These are phyloP conservation scores for Fusarium dlaminii DNA, from an alignment of 2,329 filamentous ascomycete genomes.

Conservation along the genomic window DNA sequence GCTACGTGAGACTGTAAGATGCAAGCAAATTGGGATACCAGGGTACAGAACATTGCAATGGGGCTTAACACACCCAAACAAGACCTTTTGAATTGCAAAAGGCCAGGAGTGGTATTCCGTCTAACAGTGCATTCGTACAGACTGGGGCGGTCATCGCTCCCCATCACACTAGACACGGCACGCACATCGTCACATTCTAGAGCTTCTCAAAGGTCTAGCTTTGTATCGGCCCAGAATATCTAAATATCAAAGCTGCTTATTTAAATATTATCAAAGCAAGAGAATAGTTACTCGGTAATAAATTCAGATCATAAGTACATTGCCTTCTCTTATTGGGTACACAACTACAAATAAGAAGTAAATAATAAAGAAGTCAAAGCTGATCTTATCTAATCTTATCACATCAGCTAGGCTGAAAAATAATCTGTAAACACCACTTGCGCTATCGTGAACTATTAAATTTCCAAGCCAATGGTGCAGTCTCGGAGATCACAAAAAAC, in stretches of 20 bases:
- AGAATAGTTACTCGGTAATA: background rate
- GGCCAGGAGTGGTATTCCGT: accelerated
- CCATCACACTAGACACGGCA: background rate
- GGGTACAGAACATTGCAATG: background rate
- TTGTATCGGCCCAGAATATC: no score
- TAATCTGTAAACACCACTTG: background rate
- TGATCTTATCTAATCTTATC: background rate
- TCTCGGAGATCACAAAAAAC: background rate
- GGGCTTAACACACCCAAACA: accelerated
- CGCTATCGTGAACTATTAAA: background rate
- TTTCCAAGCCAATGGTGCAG: background rate
- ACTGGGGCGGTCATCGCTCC: accelerated
- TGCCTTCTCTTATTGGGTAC: accelerated
- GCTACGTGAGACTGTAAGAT: background rate
- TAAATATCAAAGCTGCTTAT: background rate
- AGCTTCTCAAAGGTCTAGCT: background rate
- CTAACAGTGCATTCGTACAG: background rate
- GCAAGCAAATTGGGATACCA: accelerated
- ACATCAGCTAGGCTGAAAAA: background rate
- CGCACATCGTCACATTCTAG: background rate
- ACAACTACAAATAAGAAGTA: no score
- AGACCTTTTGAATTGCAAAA: no score
- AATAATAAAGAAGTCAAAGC: background rate
- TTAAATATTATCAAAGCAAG: background rate
- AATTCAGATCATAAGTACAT: background rate